A percentile compares a stretch with the other conserved stretches of the same genome.
Conservation (phyloP, 73 alveolate genomes). For the Urostyla sp. region DNA sequence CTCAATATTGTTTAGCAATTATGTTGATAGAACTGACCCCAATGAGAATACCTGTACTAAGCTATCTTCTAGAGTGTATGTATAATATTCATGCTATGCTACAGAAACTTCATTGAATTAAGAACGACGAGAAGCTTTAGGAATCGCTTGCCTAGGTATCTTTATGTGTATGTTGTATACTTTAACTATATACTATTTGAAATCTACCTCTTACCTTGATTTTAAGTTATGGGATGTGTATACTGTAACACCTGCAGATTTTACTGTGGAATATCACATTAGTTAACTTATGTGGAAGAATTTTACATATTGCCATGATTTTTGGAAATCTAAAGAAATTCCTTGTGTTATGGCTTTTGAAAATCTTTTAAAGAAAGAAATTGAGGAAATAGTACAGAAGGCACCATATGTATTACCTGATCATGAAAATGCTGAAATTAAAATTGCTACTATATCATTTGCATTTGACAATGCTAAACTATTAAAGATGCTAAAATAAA, state of each 20-base stretch:
- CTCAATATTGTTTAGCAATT: background rate
- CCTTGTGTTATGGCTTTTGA: slow-evolving; percentile 40
- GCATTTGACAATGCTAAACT: slow-evolving; percentile 45
- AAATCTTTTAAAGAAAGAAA: background rate
- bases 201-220: slow-evolving; percentile 6
- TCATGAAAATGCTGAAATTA: slow-evolving; percentile 21
- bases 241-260: slow-evolving; percentile 60
- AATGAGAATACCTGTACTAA: background rate
- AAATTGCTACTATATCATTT: slow-evolving; percentile 48
- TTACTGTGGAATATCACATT: slow-evolving; percentile 28
- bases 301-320: no score
- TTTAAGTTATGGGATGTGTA: slow-evolving; percentile 50
- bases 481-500: slow-evolving; percentile 6
- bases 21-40: background rate
- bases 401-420: slow-evolving; percentile 27
- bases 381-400: slow-evolving; percentile 16
- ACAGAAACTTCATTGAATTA: background rate
- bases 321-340: no score
- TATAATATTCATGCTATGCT: slow-evolving; percentile 20
- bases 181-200: slow-evolving; percentile 4
- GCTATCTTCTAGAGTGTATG: slow-evolving; percentile 1
- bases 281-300: slow-evolving; percentile 8
- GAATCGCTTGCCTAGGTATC: slow-evolving; percentile 29
- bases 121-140: slow-evolving; percentile 7
- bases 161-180: slow-evolving; percentile 26